phyloP scores from a whole-genome alignment of 345 rosid species.

The Angophora floribunda region DNA sequence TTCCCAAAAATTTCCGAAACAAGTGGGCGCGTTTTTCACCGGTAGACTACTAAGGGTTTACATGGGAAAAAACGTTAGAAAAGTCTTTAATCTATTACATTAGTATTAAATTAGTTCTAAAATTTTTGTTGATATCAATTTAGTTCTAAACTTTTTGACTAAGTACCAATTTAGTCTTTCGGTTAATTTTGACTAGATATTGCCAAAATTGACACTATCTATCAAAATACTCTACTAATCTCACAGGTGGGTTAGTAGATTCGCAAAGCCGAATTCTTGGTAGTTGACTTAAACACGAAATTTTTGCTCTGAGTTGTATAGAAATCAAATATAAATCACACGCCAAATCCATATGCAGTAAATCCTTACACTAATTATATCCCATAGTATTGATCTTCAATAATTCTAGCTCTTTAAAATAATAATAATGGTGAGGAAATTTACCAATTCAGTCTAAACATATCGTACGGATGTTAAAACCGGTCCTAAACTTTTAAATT shows the following conservation, averaged over 20 bases:
- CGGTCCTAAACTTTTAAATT: rapidly evolving
- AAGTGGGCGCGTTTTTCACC: no score
- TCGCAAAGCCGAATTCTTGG: background rate
- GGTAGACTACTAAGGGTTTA: no score
- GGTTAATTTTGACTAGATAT: no score
- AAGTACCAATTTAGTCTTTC: no score
- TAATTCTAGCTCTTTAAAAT: background rate
- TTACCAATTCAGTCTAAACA: background rate
- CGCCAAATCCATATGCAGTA: background rate
- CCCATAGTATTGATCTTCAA: background rate
- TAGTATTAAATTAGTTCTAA: no score
- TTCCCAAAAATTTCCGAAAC: no score
- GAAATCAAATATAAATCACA: background rate
- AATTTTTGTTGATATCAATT: no score
- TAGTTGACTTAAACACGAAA: background rate
- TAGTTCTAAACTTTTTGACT: no score
- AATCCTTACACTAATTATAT: background rate
- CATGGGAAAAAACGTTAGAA: no score
- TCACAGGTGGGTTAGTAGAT: background rate
- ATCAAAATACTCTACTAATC: background rate
- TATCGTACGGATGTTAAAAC: rapidly evolving
- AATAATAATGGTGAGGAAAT: background rate
- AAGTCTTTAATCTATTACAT: no score
- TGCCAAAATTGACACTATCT: no score
- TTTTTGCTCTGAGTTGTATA: background rate